These are phyloP conservation scores for Plenodomus lindquistii DNA, from an alignment of 2,329 filamentous ascomycete species.

Conservation along the genomic window DNA sequence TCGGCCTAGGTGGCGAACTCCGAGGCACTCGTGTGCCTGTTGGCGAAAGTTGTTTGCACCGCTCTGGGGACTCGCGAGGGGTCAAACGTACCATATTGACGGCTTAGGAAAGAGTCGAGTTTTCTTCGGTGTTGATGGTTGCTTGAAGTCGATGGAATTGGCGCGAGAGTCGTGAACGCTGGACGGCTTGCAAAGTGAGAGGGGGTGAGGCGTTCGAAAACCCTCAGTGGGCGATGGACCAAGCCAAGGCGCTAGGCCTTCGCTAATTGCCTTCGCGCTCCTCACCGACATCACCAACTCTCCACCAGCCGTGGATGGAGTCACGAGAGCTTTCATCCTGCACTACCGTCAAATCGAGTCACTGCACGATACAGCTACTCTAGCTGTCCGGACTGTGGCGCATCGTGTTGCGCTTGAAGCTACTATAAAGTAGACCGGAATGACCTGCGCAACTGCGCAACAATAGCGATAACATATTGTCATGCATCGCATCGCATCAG, in stretches of 20 bases:
- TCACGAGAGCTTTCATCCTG: neutral
- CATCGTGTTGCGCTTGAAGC: neutral
- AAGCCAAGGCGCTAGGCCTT: neutral
- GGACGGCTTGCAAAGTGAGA: constrained; percentile 29
- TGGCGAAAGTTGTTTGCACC: constrained; percentile 11
- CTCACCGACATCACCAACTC: neutral
- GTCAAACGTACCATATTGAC: constrained; percentile 46
- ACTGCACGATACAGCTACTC: neutral
- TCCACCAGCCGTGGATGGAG: neutral
- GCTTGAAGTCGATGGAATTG: constrained; percentile 40
- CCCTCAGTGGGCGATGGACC: neutral
- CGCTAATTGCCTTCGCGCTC: neutral
- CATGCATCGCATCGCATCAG: neutral
- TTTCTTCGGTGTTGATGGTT: constrained; percentile 30
- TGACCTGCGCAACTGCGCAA: neutral
- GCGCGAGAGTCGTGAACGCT: constrained; percentile 40
- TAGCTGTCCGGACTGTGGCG: neutral
- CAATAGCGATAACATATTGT: neutral
- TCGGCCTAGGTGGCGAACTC: constrained; percentile 35
- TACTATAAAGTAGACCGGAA: neutral
- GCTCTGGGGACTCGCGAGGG: constrained; percentile 13
- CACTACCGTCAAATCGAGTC: neutral
- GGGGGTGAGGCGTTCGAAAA: constrained; percentile 4
- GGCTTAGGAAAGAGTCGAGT: constrained; percentile 38
- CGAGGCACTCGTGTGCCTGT: constrained; percentile 40